Evolutionary conservation across 192 early-diverging fungal species (phyloP).

Genomic region (Lobulomyces angularis): DNA sequence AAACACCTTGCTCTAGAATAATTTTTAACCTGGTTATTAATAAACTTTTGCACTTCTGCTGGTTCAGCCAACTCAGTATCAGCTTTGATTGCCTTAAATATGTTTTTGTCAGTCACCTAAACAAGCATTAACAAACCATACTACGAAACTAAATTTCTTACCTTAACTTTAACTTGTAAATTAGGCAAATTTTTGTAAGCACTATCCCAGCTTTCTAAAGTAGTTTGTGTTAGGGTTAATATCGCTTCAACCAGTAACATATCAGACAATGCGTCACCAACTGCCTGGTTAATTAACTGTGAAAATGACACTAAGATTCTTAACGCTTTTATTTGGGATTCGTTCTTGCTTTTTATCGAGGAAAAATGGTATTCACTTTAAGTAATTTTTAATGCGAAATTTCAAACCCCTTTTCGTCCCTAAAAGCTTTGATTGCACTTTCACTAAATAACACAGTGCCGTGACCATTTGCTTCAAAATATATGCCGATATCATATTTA

Average conservation of each 20-base stretch:
- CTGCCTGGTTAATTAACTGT: slow-evolving; percentile 96
- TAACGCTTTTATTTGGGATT: slow-evolving; percentile 65
- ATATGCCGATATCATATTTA: slow-evolving; percentile 94
- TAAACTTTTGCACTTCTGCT: slow-evolving; percentile 70
- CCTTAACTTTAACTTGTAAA: slow-evolving; percentile 92
- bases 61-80: slow-evolving; percentile 85
- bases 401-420: slow-evolving; percentile 44
- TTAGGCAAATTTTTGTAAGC: slow-evolving; percentile 91
- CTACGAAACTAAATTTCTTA: slow-evolving; percentile 14
- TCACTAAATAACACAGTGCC: slow-evolving; percentile 94
- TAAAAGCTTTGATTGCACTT: slow-evolving; percentile 62
- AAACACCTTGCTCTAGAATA: slow-evolving; percentile 82
- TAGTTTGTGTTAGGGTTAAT: slow-evolving; percentile 68
- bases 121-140: slow-evolving; percentile 1
- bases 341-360: slow-evolving; percentile 37
- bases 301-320: slow-evolving; percentile 68
- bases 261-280: slow-evolving; percentile 96
- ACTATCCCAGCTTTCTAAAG: slow-evolving; percentile 76
- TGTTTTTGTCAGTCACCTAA: slow-evolving; percentile 57
- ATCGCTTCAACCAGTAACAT: slow-evolving; percentile 91
- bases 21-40: slow-evolving; percentile 73
- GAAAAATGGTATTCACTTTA: slow-evolving; percentile 3
- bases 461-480: slow-evolving; percentile 99
- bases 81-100: slow-evolving; percentile 94
- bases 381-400: background rate